A percentile compares a stretch with the other conserved stretches of the same genome.
Evolutionary conservation across 306 rosid genomes (phyloP).

Genomic region (Mimosa pudica): DNA sequence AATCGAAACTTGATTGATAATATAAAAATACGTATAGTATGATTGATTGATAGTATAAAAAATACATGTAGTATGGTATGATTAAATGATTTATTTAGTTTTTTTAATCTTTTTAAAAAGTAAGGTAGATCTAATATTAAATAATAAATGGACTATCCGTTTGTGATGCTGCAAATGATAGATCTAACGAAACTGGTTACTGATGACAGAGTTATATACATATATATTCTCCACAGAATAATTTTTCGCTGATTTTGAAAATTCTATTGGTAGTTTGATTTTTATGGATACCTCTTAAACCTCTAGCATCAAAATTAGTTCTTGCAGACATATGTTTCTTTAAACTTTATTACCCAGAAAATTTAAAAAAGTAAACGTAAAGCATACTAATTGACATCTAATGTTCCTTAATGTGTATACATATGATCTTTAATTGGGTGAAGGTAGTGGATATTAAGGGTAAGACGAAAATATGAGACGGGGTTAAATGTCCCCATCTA

Average conservation of each 20-base stretch:
- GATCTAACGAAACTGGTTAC: background rate
- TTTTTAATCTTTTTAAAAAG: too few species aligned
- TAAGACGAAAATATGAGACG: too few species aligned
- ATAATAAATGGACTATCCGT: accelerated
- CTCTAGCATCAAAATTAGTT: background rate
- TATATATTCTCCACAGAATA: background rate
- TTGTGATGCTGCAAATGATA: background rate
- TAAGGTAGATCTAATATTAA: too few species aligned
- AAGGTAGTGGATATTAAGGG: too few species aligned
- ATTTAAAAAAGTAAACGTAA: background rate
- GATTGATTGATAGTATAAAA: too few species aligned
- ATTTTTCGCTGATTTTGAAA: background rate
- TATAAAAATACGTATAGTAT: too few species aligned
- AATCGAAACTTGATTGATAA: too few species aligned
- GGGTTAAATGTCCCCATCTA: too few species aligned
- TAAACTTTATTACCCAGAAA: background rate
- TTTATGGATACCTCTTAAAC: background rate
- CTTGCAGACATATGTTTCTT: background rate
- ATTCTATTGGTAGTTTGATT: background rate
- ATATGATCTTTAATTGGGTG: too few species aligned
- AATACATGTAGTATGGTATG: too few species aligned
- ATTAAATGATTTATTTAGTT: too few species aligned
- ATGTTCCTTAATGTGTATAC: too few species aligned
- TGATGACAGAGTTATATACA: background rate
- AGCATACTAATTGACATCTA: background rate